Conservation (phyloP, 2,329 filamentous ascomycete species). For the Trichoderma citrinoviride region DNA sequence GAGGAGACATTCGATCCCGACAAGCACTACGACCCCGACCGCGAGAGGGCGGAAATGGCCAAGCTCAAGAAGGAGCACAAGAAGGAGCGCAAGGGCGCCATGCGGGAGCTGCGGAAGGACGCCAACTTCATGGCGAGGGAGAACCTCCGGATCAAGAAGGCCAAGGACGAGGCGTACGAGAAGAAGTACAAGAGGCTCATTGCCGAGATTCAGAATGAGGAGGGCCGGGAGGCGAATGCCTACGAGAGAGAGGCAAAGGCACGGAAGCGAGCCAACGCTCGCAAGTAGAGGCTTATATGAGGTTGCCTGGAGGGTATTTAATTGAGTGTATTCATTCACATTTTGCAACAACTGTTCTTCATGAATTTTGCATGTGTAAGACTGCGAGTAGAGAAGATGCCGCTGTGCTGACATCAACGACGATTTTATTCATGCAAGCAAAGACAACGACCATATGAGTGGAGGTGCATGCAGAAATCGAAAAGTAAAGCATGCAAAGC, state of each 20-base stretch:
- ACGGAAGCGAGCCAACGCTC: slow-evolving; percentile 59
- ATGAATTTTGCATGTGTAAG: too few relatives aligned
- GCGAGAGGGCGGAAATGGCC: slow-evolving; percentile 78
- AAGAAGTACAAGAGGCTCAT: slow-evolving; percentile 91
- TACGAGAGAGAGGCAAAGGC: slow-evolving; percentile 84
- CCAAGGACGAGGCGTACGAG: slow-evolving; percentile 89
- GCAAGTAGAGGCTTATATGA: slow-evolving; percentile 16
- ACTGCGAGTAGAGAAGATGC: too few relatives aligned
- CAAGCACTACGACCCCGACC: slow-evolving; percentile 96
- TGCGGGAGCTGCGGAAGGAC: slow-evolving; percentile 93
- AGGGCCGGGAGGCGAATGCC: slow-evolving; percentile 78
- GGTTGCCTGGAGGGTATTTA: neutral
- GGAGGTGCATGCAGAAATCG: too few relatives aligned
- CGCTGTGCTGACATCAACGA: too few relatives aligned
- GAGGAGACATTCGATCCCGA: slow-evolving; percentile 92
- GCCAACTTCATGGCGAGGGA: slow-evolving; percentile 90
- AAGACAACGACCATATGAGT: too few relatives aligned
- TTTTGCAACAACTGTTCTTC: neutral
- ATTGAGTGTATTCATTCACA: slow-evolving; percentile 7
- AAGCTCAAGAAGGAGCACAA: slow-evolving; percentile 90
- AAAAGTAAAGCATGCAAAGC: too few relatives aligned
- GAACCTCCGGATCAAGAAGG: slow-evolving; percentile 88
- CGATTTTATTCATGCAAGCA: too few relatives aligned
- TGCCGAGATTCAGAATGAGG: slow-evolving; percentile 93
- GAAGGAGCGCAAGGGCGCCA: slow-evolving; percentile 89